Evolutionary conservation across 768 basidiomycete genomes (phyloP).

Genomic region (Panaeolus papilionaceus): DNA sequence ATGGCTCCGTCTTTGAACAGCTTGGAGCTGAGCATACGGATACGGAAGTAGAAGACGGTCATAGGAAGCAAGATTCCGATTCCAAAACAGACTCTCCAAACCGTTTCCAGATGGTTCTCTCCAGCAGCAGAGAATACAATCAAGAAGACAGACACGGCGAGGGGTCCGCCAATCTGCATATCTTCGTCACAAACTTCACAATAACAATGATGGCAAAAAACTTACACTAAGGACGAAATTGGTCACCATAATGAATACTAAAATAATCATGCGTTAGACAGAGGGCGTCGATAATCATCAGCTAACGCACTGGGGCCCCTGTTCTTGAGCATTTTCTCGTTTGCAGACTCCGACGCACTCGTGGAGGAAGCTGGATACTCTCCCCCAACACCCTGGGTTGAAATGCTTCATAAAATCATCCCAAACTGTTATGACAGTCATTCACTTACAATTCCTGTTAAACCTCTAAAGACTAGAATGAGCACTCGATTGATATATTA

Average conservation of each 20-base stretch:
- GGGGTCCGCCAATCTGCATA: conserved; percentile 64
- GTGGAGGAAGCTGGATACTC: conserved; percentile 81
- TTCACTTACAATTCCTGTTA: conserved; percentile 64
- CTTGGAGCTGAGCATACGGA: conserved; percentile 73
- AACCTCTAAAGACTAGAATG: conserved; percentile 47
- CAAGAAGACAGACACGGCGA: conserved; percentile 70
- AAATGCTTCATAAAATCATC: not conserved
- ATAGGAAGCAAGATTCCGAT: conserved; percentile 68
- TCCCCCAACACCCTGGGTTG: conserved; percentile 67
- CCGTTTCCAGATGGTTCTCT: conserved; percentile 61
- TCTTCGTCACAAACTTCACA: not conserved
- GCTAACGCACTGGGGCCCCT: conserved; percentile 59
- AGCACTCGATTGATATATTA: not conserved
- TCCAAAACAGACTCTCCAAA: conserved; percentile 74
- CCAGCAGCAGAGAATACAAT: conserved; percentile 74
- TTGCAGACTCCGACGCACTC: conserved; percentile 73
- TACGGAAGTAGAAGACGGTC: conserved; percentile 73
- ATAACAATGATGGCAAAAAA: conserved; percentile 12
- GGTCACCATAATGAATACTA: conserved; percentile 78
- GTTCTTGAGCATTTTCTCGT: conserved; percentile 64
- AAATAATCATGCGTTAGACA: not conserved
- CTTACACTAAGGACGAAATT: conserved; percentile 71
- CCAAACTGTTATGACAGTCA: not conserved
- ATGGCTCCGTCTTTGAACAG: conserved; percentile 71
- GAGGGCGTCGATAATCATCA: not conserved